Evolutionary conservation across 108 stramenopile genomes (phyloP).

Genomic region (Nannochloropsis granulata): DNA sequence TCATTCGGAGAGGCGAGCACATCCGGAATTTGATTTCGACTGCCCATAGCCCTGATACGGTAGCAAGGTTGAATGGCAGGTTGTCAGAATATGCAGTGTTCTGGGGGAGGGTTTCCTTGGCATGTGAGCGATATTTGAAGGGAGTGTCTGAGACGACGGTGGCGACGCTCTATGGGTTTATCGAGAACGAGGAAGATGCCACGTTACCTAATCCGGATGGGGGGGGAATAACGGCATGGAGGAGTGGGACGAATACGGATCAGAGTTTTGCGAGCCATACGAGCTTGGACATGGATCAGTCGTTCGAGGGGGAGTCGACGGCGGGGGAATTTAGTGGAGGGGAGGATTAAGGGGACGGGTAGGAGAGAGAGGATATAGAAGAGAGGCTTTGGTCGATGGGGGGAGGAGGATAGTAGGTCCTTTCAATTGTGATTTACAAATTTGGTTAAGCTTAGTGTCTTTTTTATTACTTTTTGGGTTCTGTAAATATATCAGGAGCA

Average conservation of each 20-base stretch:
- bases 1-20: neutral
- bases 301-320: neutral
- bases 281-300: neutral
- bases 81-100: neutral
- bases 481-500: too few relatives aligned
- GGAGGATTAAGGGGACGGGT: neutral
- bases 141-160: neutral
- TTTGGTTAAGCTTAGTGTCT: too few relatives aligned
- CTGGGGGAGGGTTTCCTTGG: neutral
- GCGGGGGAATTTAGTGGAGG: neutral
- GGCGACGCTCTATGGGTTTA: neutral
- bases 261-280: neutral
- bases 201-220: neutral
- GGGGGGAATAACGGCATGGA: neutral
- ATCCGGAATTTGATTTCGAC: neutral
- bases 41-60: neutral
- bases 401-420: too few relatives aligned
- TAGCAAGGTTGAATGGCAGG: neutral
- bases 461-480: too few relatives aligned
- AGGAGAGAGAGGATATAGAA: neutral
- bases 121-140: neutral
- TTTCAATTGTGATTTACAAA: too few relatives aligned
- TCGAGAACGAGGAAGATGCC: neutral
- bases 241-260: neutral
- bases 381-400: neutral